Evolutionary conservation across 2,329 filamentous ascomycete species (phyloP).

Genomic region (Colletotrichum paranaense): DNA sequence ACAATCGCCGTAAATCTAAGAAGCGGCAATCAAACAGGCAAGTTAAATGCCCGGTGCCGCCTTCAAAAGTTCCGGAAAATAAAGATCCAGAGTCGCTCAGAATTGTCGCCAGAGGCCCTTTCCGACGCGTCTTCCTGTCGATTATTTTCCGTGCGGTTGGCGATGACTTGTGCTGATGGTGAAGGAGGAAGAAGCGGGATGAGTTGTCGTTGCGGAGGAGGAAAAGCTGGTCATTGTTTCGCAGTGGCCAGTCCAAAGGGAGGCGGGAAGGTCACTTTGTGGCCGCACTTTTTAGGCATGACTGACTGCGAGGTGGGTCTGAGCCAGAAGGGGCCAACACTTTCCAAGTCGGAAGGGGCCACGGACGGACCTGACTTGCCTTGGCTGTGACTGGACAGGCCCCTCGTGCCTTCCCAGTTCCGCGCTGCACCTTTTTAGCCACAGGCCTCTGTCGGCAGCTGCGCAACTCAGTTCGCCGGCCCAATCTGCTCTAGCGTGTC

Average conservation of each 20-base stretch:
- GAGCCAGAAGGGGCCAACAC: conserved; percentile 6
- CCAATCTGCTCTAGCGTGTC: too few relatives aligned
- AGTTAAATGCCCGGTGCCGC: conserved; percentile 25
- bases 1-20: conserved; percentile 13
- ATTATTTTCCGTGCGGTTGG: conserved; percentile 21
- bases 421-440: neutral
- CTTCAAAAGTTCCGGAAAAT: conserved; percentile 13
- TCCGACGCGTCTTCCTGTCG: conserved; percentile 32
- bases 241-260: conserved; percentile 29
- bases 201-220: conserved; percentile 31
- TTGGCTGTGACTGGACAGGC: conserved; percentile 24
- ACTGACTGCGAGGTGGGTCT: conserved; percentile 20
- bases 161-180: conserved; percentile 31
- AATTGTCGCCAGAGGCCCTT: conserved; percentile 20
- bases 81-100: conserved; percentile 5
- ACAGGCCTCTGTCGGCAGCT: neutral
- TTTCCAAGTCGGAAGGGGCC: neutral
- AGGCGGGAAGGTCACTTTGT: conserved; percentile 27
- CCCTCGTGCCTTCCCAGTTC: conserved; percentile 9
- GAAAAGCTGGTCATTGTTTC: conserved; percentile 41
- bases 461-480: neutral
- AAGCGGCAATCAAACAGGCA: conserved; percentile 28
- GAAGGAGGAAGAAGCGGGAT: conserved; percentile 31
- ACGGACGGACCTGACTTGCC: conserved; percentile 12
- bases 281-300: conserved; percentile 29